Conservation (phyloP, 75 land plant species). For the Picea sitchensis region DNA sequence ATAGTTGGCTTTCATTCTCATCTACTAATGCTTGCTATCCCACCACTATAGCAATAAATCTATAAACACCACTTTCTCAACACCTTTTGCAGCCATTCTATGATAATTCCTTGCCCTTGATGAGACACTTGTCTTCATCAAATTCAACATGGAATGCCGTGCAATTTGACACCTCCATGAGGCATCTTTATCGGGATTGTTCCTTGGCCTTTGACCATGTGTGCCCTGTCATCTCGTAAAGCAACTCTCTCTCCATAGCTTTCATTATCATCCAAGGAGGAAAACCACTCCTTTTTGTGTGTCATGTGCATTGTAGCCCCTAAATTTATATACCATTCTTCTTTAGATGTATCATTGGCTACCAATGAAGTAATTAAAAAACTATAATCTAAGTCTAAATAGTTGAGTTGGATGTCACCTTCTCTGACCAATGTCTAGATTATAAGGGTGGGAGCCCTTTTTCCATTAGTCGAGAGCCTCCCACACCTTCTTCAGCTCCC, state of each 20-base stretch:
- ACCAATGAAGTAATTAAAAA: not conserved
- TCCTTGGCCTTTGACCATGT: not conserved
- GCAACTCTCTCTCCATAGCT: not conserved
- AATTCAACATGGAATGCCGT: not conserved
- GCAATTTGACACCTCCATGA: not conserved
- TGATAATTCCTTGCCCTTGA: not conserved
- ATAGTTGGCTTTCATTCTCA: not conserved
- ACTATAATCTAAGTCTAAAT: no score
- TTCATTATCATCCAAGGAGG: not conserved
- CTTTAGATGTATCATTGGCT: not conserved
- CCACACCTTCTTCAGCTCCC: no score
- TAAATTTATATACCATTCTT: not conserved
- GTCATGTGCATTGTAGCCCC: not conserved
- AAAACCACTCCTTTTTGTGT: not conserved
- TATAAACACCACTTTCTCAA: not conserved
- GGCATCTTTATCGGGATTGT: not conserved
- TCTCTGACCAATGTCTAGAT: no score
- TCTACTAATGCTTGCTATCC: not conserved
- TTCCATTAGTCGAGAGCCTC: no score
- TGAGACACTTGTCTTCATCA: constrained; percentile 4
- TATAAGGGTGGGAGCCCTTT: no score
- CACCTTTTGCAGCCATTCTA: not conserved
- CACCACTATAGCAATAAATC: not conserved
- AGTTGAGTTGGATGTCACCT: no score
- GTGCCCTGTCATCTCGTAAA: not conserved